Evolutionary conservation across 345 rosid genomes (phyloP), one percentile per base, ranked within the genome.

Genomic region (Excoecaria agallocha): DNA sequence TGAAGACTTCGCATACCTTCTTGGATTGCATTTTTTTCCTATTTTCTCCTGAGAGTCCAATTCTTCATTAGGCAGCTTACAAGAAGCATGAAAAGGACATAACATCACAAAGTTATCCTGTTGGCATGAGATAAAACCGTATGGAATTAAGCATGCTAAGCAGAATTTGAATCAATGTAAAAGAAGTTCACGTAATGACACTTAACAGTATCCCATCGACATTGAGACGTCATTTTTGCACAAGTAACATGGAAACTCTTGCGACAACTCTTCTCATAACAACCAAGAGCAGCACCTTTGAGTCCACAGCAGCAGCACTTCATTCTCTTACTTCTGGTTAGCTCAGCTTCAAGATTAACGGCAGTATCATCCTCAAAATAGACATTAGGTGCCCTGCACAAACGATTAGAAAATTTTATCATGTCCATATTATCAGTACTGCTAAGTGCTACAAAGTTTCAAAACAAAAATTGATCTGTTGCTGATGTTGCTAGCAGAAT

Each of bases 221-320:
- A 93, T 82, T 90, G 85, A 67, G 93, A 81, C 13, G 50, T 83
- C 73, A 82, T 39, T 82, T 86, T 91, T 67, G 97, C 97, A 82
- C 97, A 89, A 12, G 94, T 77, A 57, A 89, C 82, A 78, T 91
- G 97, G 76, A 89, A 91, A 71, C 94, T 91, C 75, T 82, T 89
- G 66, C 85, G 84, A 79, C 97, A 91, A 80, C 79, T 85, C 74
- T 84, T 81, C 78, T 89, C 94, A 82, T 86, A 95, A 83, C 99
- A 93, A 48, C 99, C 98, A 74, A 95, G 91, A 24, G 96, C 93
- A 69, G 99, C 99, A 54, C 99, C 98, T 84, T 93, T 95, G 77
- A 87, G 86, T 51, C 91, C 93, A 72, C 99, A 95, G 74, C 86
- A 82, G 79, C 89, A 80, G 77, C 98, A 95, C 75, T 75, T 88